A percentile compares a stretch with the other conserved stretches of the same genome.
Evolutionary conservation across 2,329 filamentous ascomycete genomes (phyloP).

Genomic region (Penicillium occitanis): DNA sequence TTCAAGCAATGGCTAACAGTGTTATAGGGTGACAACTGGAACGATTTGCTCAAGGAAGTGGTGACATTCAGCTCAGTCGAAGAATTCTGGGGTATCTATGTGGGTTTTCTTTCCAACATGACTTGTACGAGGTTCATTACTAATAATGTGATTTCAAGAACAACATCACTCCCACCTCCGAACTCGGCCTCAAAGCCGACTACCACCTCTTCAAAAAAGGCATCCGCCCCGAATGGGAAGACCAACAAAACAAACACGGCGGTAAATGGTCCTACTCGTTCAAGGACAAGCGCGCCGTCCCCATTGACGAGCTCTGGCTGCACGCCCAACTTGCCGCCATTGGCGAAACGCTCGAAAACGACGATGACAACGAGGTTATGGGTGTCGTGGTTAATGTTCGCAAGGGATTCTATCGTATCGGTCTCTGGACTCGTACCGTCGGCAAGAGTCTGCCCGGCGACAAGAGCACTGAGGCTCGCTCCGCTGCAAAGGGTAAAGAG

Average conservation of each 20-base stretch:
- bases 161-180: constrained; percentile 95
- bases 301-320: constrained; percentile 94
- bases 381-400: constrained; percentile 98
- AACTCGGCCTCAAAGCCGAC: constrained; percentile 95
- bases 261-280: constrained; percentile 99
- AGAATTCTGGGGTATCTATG: constrained; percentile 99
- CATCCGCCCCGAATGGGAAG: constrained; percentile 97
- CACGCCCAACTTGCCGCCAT: constrained; percentile 96
- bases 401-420: constrained; percentile 96
- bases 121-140: neutral
- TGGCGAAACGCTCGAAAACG: constrained; percentile 93
- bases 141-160: constrained; percentile 60
- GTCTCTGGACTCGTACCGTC: constrained; percentile 93
- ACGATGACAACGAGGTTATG: constrained; percentile 95
- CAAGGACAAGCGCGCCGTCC: constrained; percentile 89
- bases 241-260: constrained; percentile 96
- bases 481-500: constrained; percentile 78
- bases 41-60: constrained; percentile 94
- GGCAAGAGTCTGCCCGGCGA: constrained; percentile 79
- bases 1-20: constrained; percentile 22
- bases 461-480: constrained; percentile 72
- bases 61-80: constrained; percentile 98
- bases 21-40: constrained; percentile 91
- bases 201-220: constrained; percentile 99
- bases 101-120: constrained; percentile 53